These are phyloP conservation scores for Cladophialophora immunda DNA, from an alignment of 2,329 filamentous ascomycete genomes.

Conservation along the genomic window DNA sequence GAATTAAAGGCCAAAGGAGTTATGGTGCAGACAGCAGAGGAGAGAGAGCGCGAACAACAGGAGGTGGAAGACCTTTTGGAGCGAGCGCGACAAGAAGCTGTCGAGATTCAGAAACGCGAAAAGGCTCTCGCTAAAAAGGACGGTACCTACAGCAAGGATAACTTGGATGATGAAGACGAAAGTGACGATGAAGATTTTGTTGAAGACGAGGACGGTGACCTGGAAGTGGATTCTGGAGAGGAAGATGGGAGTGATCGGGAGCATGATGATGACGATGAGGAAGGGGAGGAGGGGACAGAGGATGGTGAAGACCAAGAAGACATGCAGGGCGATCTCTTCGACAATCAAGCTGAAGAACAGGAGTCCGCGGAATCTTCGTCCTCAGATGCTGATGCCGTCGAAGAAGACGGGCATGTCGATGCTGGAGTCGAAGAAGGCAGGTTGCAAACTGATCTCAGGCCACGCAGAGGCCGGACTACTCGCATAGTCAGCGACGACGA, in stretches of 20 bases:
- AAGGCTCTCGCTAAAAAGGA: constrained; percentile 75
- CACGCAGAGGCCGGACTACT: constrained; percentile 59
- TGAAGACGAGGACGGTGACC: constrained; percentile 52
- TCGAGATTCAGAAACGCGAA: constrained; percentile 80
- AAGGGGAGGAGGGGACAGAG: constrained; percentile 39
- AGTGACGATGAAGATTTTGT: constrained; percentile 63
- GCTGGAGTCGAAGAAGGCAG: constrained; percentile 53
- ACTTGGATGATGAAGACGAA: constrained; percentile 63
- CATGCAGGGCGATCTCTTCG: constrained; percentile 40
- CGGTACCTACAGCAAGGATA: constrained; percentile 55
- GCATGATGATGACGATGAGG: constrained; percentile 47
- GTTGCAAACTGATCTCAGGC: constrained; percentile 42
- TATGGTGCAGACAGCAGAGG: constrained; percentile 82
- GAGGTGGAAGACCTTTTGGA: constrained; percentile 89
- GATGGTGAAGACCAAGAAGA: constrained; percentile 37
- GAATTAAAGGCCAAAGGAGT: constrained; percentile 81
- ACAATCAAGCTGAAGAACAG: constrained; percentile 53
- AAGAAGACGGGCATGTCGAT: constrained; percentile 46
- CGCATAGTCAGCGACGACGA: constrained; percentile 75
- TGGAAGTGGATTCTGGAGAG: constrained; percentile 53
- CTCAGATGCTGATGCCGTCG: constrained; percentile 36
- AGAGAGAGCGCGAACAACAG: constrained; percentile 81
- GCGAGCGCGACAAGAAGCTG: constrained; percentile 80
- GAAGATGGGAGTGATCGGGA: constrained; percentile 43
- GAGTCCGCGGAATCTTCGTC: constrained; percentile 48